Percentiles rank a stretch among this genome's conserved stretches.
These are phyloP conservation scores for Neurospora sublineolata DNA, from an alignment of 495 filamentous ascomycete species.

Conservation along the genomic window DNA sequence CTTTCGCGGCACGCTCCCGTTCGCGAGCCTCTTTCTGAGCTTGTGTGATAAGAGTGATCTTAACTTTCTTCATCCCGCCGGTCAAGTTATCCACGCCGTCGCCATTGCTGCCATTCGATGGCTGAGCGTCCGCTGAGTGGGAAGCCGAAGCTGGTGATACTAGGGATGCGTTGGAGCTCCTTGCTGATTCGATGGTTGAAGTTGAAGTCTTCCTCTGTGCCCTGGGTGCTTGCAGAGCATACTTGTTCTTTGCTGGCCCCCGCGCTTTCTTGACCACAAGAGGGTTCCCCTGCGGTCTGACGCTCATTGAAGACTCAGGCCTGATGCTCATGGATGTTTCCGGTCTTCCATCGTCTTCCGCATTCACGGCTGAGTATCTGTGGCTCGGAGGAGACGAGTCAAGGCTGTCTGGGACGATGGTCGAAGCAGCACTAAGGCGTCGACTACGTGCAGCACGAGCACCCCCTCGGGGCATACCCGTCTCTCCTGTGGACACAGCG, in stretches of 20 bases:
- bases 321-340: constrained; percentile 28
- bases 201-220: constrained; percentile 32
- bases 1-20: constrained; percentile 17
- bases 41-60: constrained; percentile 58
- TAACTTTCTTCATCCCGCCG: constrained; percentile 62
- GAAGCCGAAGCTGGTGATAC: constrained; percentile 1
- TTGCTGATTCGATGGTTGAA: not conserved
- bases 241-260: constrained; percentile 17
- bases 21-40: constrained; percentile 53
- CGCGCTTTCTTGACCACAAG: constrained; percentile 36
- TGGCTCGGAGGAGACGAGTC: constrained; percentile 5
- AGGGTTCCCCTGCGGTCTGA: constrained; percentile 13
- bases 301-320: constrained; percentile 28
- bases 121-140: not conserved
- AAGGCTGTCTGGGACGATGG: constrained; percentile 17
- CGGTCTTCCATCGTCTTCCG: constrained; percentile 17
- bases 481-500: not conserved
- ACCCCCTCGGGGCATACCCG: not conserved
- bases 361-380: constrained; percentile 1
- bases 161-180: not conserved
- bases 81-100: constrained; percentile 51
- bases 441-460: constrained; percentile 11
- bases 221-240: constrained; percentile 18
- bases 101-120: constrained; percentile 10
- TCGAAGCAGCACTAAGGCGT: constrained; percentile 30